These are phyloP conservation scores for Eimeria praecox DNA, from an alignment of 169 alveolate genomes.

Conservation along the genomic window DNA sequence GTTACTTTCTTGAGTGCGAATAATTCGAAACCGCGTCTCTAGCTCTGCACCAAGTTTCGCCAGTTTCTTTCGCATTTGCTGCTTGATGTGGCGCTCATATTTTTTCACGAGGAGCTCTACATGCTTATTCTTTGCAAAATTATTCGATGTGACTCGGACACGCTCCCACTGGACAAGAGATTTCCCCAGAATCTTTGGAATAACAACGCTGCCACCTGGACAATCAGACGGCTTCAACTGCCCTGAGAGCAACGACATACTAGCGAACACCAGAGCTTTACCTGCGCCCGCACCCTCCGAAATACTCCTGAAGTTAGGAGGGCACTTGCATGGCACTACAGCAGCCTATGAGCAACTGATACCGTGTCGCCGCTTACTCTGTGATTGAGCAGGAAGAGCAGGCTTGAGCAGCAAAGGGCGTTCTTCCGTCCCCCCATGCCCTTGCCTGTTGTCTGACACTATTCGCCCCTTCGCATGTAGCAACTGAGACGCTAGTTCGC, in stretches of 20 bases:
- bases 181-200: slow-evolving; percentile 86
- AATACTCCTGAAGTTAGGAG: not conserved
- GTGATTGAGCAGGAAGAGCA: slow-evolving; percentile 59
- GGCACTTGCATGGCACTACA: not conserved
- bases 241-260: not conserved
- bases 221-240: slow-evolving; percentile 78
- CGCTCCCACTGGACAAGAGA: slow-evolving; percentile 87
- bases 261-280: not conserved
- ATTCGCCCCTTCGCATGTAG: slow-evolving; percentile 56
- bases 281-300: not conserved
- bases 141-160: slow-evolving; percentile 78
- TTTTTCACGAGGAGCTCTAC: slow-evolving; percentile 85
- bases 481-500: slow-evolving; percentile 68
- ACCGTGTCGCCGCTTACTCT: slow-evolving; percentile 1
- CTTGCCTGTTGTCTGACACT: slow-evolving; percentile 1
- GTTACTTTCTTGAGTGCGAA: slow-evolving; percentile 91
- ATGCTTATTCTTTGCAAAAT: slow-evolving; percentile 83
- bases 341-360: not conserved
- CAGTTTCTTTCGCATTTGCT: slow-evolving; percentile 87
- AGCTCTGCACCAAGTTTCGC: slow-evolving; percentile 89
- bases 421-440: slow-evolving; percentile 30
- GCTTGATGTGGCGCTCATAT: slow-evolving; percentile 82
- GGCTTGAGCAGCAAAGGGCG: slow-evolving; percentile 70
- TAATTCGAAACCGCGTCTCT: slow-evolving; percentile 89
- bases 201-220: slow-evolving; percentile 74